phyloP scores from a whole-genome alignment of 2,329 filamentous ascomycete species.

The Aspergillus arachidicola region DNA sequence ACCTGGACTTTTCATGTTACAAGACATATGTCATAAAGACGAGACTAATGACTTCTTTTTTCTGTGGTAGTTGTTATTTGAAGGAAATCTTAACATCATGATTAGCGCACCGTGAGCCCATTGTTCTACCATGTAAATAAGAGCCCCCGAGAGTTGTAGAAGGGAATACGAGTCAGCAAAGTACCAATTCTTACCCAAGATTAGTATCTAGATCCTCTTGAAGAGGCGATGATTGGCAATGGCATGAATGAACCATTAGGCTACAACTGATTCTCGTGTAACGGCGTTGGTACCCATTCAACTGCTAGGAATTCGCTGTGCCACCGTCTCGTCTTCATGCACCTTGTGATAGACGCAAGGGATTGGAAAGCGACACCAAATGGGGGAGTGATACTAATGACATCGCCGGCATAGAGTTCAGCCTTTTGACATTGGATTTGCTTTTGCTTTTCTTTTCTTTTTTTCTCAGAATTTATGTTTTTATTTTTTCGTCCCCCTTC shows the following conservation, averaged over 20 bases:
- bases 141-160: background rate
- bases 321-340: background rate
- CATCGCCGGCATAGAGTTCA: background rate
- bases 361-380: background rate
- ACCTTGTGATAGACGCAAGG: background rate
- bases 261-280: background rate
- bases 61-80: background rate
- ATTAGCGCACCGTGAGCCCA: background rate
- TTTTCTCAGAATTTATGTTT: background rate
- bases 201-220: no score
- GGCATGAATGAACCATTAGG: background rate
- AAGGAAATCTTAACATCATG: background rate
- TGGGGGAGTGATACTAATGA: background rate
- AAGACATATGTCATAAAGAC: background rate
- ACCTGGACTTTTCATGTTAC: background rate
- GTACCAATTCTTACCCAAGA: background rate
- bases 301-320: background rate
- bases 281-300: background rate
- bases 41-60: background rate
- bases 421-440: background rate
- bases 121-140: background rate
- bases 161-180: background rate
- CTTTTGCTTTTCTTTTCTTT: background rate
- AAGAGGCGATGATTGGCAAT: no score
- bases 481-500: background rate